Evolutionary conservation across 495 filamentous ascomycete species (phyloP).

Genomic region (Filosporella fistucella): DNA sequence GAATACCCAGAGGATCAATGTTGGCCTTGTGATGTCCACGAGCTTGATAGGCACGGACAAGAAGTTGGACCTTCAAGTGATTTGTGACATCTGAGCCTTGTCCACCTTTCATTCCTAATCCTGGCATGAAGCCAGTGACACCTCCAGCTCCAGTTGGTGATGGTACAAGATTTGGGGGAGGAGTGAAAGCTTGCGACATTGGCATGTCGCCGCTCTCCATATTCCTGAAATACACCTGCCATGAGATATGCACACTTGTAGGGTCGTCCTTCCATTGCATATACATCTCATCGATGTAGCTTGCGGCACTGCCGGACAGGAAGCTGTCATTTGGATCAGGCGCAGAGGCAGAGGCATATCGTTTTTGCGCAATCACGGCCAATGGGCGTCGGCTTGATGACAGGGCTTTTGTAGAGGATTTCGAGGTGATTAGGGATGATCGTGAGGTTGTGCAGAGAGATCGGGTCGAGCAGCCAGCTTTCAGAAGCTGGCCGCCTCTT

Average conservation of each 20-base stretch:
- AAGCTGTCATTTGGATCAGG: conserved; percentile 90
- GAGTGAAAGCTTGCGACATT: conserved; percentile 92
- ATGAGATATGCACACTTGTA: conserved; percentile 91
- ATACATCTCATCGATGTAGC: conserved; percentile 99
- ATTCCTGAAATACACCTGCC: conserved; percentile 99
- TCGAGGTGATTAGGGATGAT: conserved; percentile 30
- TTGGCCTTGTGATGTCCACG: conserved; percentile 97
- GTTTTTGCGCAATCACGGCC: conserved; percentile 41
- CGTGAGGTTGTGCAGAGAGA: conserved; percentile 42
- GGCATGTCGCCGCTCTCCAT: conserved; percentile 98
- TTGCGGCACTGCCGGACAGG: conserved; percentile 89
- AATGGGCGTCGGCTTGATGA: conserved; percentile 42
- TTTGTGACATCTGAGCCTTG: conserved; percentile 84
- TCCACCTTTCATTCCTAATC: conserved; percentile 59
- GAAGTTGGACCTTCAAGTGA: conserved; percentile 95
- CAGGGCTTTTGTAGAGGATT: conserved; percentile 11
- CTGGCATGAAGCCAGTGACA: conserved; percentile 69
- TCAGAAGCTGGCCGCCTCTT: conserved; percentile 47
- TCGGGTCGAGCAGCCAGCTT: conserved; percentile 44
- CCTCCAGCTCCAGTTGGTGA: conserved; percentile 71
- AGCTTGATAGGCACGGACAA: conserved; percentile 96
- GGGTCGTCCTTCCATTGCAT: conserved; percentile 93
- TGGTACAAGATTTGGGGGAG: conserved; percentile 87
- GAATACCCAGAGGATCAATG: conserved; percentile 93
- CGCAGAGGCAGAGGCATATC: conserved; percentile 41